Evolutionary conservation across 495 filamentous ascomycete species (phyloP), one percentile per base, ranked within the genome.

Genomic region (Aspergillus campestris): DNA sequence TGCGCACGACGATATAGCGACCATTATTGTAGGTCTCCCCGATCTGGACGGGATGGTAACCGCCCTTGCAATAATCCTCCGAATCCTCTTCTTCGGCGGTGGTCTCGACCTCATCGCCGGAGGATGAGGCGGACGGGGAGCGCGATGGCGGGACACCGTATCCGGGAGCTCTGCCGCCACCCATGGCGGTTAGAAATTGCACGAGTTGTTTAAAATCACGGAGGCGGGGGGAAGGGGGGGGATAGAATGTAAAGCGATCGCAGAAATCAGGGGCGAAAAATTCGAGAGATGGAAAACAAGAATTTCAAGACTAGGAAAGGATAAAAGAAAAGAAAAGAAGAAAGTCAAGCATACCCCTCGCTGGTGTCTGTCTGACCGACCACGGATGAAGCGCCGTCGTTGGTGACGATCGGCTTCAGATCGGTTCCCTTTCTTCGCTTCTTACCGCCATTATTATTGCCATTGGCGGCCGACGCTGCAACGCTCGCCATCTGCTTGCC

Each of bases 1-100:
- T 98, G 64, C 92, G 84, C 59, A 96, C 87, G 34, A 98, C 81
- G 5, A 90, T 89, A 67, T 98, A 98, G 61, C 87, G 89, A 45
- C 89, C 92, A 60, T 97, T 87, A 59, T 98, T 98, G 77, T 96
- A 98, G 53, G 86, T 84, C 67, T 98, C 92, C 43, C 92, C 92
- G 39, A 96, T 84, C 42, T 75, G 74, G 27, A 97, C 94, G 0
- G 92, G 92, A 58, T 98, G 92, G 60, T 98, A 98, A 31, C 92
- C 92, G 50, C 92, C 92, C 66, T 96, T 97, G 74, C 91, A 96
- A 69, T 98, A 98, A 61, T 98, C 92, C 61, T 98, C 92, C 28
- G 89, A 95, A 59, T 97, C 94, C 67, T 98, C 92, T 67, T 98
- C 92, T 55, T 98, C 92, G 40, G 92, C 94, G 5, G 92, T 94